A percentile compares a stretch with the other conserved stretches of the same genome.
Evolutionary conservation across 2,329 filamentous ascomycete species (phyloP).

Genomic region (Colletotrichum sp.): DNA sequence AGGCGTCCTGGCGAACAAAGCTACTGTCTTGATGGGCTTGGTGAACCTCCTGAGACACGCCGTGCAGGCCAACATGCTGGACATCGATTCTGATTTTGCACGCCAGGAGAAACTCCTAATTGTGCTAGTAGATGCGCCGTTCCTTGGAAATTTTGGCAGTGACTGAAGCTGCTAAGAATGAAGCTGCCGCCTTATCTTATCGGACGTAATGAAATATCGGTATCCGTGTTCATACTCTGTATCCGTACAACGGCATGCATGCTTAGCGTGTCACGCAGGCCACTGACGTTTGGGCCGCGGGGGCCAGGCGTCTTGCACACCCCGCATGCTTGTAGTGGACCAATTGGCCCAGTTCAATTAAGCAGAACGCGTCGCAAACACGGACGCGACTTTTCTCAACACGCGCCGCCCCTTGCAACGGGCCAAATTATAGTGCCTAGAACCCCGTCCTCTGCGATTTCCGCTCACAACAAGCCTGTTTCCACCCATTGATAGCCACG

Average conservation of each 20-base stretch:
- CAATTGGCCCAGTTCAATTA: conserved; percentile 11
- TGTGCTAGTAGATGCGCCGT: neutral
- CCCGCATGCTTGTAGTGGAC: neutral
- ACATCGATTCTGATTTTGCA: neutral
- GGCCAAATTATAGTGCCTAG: conserved; percentile 11
- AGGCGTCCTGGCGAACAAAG: neutral
- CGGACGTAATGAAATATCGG: neutral
- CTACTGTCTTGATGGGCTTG: neutral
- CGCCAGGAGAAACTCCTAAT: neutral
- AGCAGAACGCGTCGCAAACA: conserved; percentile 20
- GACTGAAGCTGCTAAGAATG: neutral
- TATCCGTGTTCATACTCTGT: neutral
- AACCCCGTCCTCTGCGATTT: neutral
- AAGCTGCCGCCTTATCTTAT: neutral
- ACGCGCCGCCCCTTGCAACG: conserved; percentile 12
- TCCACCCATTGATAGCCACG: neutral
- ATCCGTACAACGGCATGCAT: neutral
- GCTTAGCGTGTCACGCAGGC: neutral
- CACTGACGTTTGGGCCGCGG: neutral
- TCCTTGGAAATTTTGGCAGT: neutral
- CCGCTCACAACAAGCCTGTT: neutral
- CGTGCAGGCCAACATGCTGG: neutral
- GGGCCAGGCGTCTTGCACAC: neutral
- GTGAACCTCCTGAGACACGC: neutral
- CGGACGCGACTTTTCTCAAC: conserved; percentile 1